phyloP scores from a whole-genome alignment of 1,284 basidiomycete genomes.

The Sparassis latifolia region DNA sequence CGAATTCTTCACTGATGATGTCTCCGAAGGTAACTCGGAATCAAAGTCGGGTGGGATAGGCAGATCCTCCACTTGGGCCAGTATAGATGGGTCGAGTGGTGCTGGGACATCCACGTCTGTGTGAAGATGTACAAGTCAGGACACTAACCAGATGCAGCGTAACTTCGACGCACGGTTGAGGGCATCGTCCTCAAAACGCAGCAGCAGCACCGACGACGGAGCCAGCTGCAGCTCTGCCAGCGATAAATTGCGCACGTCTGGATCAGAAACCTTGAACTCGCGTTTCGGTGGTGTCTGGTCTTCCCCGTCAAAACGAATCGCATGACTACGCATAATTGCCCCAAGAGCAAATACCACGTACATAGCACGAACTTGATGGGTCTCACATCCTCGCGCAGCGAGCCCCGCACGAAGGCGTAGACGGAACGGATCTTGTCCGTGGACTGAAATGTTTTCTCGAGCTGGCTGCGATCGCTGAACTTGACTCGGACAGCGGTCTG shows the following conservation, averaged over 20 bases:
- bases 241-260: slow-evolving; percentile 56
- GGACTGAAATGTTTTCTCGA: slow-evolving; percentile 77
- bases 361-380: slow-evolving; percentile 78
- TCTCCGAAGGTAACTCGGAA: slow-evolving; percentile 8
- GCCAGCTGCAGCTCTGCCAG: slow-evolving; percentile 70
- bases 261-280: slow-evolving; percentile 76
- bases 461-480: slow-evolving; percentile 75
- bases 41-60: slow-evolving; percentile 43
- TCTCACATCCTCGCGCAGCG: slow-evolving; percentile 65
- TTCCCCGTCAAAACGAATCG: slow-evolving; percentile 21
- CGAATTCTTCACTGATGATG: slow-evolving; percentile 3
- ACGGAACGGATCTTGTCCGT: slow-evolving; percentile 72
- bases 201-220: slow-evolving; percentile 71
- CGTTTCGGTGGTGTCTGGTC: slow-evolving; percentile 77
- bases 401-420: slow-evolving; percentile 77
- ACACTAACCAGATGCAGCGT: slow-evolving; percentile 1
- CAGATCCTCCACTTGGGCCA: slow-evolving; percentile 54
- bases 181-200: slow-evolving; percentile 68
- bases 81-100: slow-evolving; percentile 55
- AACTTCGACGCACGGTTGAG: slow-evolving; percentile 53
- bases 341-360: slow-evolving; percentile 21
- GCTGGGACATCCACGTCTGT: slow-evolving; percentile 39
- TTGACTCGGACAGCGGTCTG: slow-evolving; percentile 78
- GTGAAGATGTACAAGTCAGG: background rate
- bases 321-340: background rate